These are phyloP conservation scores for Petrea volubilis DNA, from an alignment of 257 asterid genomes.

Conservation along the genomic window DNA sequence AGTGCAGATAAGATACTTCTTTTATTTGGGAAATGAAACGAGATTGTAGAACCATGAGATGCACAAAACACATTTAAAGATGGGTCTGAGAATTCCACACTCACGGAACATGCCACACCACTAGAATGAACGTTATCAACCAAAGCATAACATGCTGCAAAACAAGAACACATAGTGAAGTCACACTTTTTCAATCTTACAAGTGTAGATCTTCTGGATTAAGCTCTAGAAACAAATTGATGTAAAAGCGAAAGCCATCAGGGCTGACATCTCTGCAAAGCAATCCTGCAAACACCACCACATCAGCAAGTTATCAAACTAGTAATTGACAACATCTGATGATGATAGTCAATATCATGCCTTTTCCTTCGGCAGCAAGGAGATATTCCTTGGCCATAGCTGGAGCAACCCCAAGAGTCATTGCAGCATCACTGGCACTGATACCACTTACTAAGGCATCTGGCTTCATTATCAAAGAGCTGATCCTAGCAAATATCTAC, in stretches of 20 bases:
- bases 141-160: background rate
- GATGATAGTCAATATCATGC: conserved; percentile 35
- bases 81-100: background rate
- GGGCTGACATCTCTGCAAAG: conserved; percentile 96
- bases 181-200: conserved; percentile 47
- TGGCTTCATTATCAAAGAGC: conserved; percentile 63
- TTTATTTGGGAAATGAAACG: background rate
- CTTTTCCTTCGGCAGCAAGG: conserved; percentile 93
- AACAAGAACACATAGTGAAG: conserved; percentile 13
- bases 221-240: conserved; percentile 76
- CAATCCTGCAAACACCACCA: conserved; percentile 60
- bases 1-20: background rate
- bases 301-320: conserved; percentile 16
- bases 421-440: conserved; percentile 96
- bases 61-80: background rate
- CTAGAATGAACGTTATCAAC: background rate
- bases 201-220: conserved; percentile 51
- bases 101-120: background rate
- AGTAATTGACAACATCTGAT: conserved; percentile 14
- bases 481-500: conserved; percentile 75
- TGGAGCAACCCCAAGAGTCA: conserved; percentile 94
- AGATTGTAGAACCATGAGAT: background rate
- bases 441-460: conserved; percentile 69
- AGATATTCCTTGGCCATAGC: conserved; percentile 97
- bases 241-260: conserved; percentile 83